A percentile compares a stretch with the other conserved stretches of the same genome.
Evolutionary conservation across 2,329 filamentous ascomycete species (phyloP).

Genomic region (Talaromyces rugulosus): DNA sequence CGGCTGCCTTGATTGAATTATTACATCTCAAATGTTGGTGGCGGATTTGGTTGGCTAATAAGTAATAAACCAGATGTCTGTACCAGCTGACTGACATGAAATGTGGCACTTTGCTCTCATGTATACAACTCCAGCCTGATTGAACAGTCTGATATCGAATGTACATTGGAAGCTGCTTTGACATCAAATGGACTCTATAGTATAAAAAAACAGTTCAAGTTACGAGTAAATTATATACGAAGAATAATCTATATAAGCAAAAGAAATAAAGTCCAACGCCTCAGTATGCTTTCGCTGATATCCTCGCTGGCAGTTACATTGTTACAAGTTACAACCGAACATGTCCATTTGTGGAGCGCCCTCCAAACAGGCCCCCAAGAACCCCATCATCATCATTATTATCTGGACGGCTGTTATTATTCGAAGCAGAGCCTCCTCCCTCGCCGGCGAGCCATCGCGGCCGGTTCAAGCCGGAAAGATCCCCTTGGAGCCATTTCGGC

Average conservation of each 20-base stretch:
- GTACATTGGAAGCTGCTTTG: too few species aligned
- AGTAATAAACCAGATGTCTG: too few species aligned
- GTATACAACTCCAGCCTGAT: neutral
- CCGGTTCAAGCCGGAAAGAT: conserved; percentile 60
- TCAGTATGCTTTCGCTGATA: neutral
- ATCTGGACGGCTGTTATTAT: conserved; percentile 18
- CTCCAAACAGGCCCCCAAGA: conserved; percentile 37
- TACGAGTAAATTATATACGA: neutral
- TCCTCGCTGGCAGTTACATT: neutral
- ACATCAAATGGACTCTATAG: too few species aligned
- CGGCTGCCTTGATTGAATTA: too few species aligned
- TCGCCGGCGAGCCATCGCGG: conserved; percentile 76
- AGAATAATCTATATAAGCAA: conserved; percentile 3
- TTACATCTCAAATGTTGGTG: too few species aligned
- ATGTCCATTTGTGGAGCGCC: conserved; percentile 35
- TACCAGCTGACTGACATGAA: neutral
- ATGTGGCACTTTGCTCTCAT: neutral
- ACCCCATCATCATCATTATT: conserved; percentile 17
- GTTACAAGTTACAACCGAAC: conserved; percentile 38
- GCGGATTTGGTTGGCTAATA: too few species aligned
- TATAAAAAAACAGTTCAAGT: neutral
- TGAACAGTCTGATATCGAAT: too few species aligned
- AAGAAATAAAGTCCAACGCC: neutral
- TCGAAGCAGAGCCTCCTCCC: conserved; percentile 18
- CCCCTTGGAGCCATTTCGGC: conserved; percentile 76